These are phyloP conservation scores for Rosa multiflora DNA, from an alignment of 306 rosid species.

Conservation along the genomic window DNA sequence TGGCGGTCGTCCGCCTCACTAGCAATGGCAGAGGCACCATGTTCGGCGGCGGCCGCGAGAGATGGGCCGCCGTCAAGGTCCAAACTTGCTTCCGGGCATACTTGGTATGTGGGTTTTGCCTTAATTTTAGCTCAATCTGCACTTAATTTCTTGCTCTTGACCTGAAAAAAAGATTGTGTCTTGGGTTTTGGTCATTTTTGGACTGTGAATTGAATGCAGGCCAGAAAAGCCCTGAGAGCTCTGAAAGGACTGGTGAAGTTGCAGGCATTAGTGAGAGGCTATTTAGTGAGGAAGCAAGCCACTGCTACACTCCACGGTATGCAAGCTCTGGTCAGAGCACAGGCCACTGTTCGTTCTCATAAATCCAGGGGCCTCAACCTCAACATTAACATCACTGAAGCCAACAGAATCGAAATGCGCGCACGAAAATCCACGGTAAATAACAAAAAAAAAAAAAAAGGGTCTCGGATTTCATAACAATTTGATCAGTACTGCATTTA, in stretches of 20 bases:
- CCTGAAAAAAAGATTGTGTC: background rate
- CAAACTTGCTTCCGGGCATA: conserved; percentile 74
- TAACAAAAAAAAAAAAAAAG: background rate
- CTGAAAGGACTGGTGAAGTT: conserved; percentile 87
- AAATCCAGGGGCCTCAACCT: conserved; percentile 40
- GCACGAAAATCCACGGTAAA: conserved; percentile 73
- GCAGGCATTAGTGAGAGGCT: conserved; percentile 88
- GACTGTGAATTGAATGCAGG: conserved; percentile 39
- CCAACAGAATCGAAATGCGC: conserved; percentile 41
- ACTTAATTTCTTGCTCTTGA: background rate
- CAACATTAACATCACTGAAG: conserved; percentile 42
- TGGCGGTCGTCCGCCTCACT: conserved; percentile 73
- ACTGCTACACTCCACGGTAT: conserved; percentile 71
- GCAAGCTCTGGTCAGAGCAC: conserved; percentile 90
- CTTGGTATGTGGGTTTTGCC: conserved; percentile 43
- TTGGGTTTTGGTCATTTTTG: background rate
- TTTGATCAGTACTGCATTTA: conserved; percentile 4
- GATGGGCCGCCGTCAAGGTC: conserved; percentile 71
- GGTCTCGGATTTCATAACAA: conserved; percentile 12
- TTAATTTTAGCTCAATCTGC: background rate
- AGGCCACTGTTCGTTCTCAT: conserved; percentile 67
- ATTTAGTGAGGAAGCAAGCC: conserved; percentile 82
- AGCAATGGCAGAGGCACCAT: conserved; percentile 72
- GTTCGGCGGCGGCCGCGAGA: conserved; percentile 65
- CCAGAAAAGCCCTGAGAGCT: conserved; percentile 84